phyloP scores from a whole-genome alignment of 768 basidiomycete species.

The Termitomyces sp. region DNA sequence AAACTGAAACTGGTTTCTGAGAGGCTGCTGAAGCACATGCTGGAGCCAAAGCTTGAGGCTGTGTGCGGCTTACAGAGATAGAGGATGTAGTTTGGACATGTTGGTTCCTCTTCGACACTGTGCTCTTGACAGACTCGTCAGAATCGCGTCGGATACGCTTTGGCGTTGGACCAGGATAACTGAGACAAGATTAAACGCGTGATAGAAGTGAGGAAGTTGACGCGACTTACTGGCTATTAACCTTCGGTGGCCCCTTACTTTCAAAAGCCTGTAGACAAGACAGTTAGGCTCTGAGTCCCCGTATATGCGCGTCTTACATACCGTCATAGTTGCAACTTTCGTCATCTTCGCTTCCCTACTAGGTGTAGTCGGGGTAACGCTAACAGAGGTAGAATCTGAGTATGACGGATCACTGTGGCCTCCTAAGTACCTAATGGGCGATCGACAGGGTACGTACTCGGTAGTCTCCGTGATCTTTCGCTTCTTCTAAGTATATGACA shows the following conservation, averaged over 20 bases:
- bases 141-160: constrained; percentile 21
- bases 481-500: constrained; percentile 22
- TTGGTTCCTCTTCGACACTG: constrained; percentile 18
- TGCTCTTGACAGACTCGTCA: constrained; percentile 12
- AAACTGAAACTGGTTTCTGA: constrained; percentile 19
- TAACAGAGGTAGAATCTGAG: constrained; percentile 1
- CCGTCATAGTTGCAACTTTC: constrained; percentile 2
- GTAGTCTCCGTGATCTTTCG: constrained; percentile 16
- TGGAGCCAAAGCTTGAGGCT: constrained; percentile 11
- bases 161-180: constrained; percentile 24
- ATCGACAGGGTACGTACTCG: constrained; percentile 12
- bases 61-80: constrained; percentile 27
- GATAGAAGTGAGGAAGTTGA: neutral
- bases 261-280: constrained; percentile 15
- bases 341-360: neutral
- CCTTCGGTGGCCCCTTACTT: constrained; percentile 19
- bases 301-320: neutral
- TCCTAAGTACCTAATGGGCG: constrained; percentile 1
- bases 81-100: constrained; percentile 24
- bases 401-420: constrained; percentile 9
- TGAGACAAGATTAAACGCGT: constrained; percentile 3
- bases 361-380: neutral
- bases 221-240: constrained; percentile 18
- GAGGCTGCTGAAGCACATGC: constrained; percentile 12
- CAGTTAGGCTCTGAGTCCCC: neutral